Conservation (phyloP, 768 basidiomycete genomes). For the Mycena epipterygia region DNA sequence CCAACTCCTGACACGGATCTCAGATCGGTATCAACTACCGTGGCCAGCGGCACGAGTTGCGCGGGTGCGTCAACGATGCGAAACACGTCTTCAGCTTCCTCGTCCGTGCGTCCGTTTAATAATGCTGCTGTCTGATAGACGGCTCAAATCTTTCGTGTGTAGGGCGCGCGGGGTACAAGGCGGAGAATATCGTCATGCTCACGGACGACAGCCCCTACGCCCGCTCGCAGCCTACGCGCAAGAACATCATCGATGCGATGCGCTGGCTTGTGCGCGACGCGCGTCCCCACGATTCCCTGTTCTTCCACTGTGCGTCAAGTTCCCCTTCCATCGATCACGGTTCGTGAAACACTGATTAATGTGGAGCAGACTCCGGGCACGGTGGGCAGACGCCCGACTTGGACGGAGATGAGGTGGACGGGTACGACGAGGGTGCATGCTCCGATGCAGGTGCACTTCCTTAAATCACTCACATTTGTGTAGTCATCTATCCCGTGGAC, state of each 20-base stretch:
- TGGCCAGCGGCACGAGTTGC: constrained; percentile 72
- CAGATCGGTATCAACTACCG: constrained; percentile 87
- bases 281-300: too few relatives aligned
- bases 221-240: constrained; percentile 56
- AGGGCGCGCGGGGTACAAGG: constrained; percentile 64
- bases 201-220: constrained; percentile 67
- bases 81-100: constrained; percentile 77
- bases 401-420: constrained; percentile 84
- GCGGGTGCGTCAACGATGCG: constrained; percentile 88
- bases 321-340: background rate
- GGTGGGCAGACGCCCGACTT: constrained; percentile 88
- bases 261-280: constrained; percentile 76
- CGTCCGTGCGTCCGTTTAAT: too few relatives aligned
- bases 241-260: constrained; percentile 64
- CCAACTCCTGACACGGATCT: background rate
- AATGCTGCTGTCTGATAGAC: too few relatives aligned
- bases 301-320: constrained; percentile 74
- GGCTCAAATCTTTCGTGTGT: too few relatives aligned
- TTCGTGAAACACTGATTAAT: background rate
- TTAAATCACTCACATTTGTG: too few relatives aligned
- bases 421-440: too few relatives aligned
- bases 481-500: constrained; percentile 92
- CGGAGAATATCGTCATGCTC: constrained; percentile 75
- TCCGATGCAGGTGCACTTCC: constrained; percentile 74
- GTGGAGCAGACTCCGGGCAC: constrained; percentile 83